Evolutionary conservation across 2,329 filamentous ascomycete species (phyloP).

Genomic region (Pestalotiopsis fici): DNA sequence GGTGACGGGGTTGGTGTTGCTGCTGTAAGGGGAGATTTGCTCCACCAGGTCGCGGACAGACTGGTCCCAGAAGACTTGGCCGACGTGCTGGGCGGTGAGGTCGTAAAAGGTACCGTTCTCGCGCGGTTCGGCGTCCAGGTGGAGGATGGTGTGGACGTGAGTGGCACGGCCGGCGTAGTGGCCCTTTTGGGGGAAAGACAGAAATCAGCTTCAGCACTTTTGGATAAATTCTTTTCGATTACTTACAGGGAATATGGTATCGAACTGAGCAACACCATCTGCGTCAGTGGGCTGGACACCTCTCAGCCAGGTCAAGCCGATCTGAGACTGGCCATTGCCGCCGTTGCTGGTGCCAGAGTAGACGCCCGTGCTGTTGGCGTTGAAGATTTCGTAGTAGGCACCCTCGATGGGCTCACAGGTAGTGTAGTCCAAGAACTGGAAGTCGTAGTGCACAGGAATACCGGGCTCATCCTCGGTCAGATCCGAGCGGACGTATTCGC

Average conservation of each 20-base stretch:
- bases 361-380: conserved; percentile 44
- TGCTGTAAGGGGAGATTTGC: neutral
- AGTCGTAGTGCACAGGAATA: conserved; percentile 49
- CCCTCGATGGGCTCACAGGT: conserved; percentile 53
- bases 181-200: conserved; percentile 21
- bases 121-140: conserved; percentile 36
- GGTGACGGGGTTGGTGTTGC: neutral
- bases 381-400: conserved; percentile 52
- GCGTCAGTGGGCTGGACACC: conserved; percentile 40
- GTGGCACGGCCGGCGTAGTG: conserved; percentile 44
- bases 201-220: neutral
- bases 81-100: conserved; percentile 47
- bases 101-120: conserved; percentile 41
- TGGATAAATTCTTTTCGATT: neutral
- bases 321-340: conserved; percentile 36
- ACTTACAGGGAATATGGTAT: conserved; percentile 36
- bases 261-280: conserved; percentile 43
- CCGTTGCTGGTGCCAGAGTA: conserved; percentile 45
- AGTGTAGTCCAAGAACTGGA: conserved; percentile 54
- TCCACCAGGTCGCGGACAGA: conserved; percentile 42
- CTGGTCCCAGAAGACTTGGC: conserved; percentile 69
- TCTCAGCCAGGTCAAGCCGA: conserved; percentile 40
- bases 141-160: conserved; percentile 51
- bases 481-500: conserved; percentile 50
- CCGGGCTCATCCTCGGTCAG: conserved; percentile 48